phyloP scores from a whole-genome alignment of 352 stramenopile species.

The Phytophthora macrochlamydospora region DNA sequence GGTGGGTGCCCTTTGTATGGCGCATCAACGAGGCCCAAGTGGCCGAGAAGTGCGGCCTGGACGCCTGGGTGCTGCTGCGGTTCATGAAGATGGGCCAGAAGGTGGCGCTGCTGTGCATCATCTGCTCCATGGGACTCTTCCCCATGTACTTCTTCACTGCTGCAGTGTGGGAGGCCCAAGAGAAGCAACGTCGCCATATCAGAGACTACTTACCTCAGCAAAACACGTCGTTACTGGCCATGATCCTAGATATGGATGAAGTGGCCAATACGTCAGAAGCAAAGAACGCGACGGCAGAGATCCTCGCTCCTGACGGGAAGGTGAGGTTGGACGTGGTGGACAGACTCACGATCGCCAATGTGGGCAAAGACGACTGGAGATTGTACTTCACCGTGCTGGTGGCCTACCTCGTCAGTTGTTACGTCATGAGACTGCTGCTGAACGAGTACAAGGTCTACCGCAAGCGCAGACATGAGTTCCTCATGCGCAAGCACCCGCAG shows the following conservation, averaged over 20 bases:
- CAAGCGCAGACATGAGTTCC: conserved; percentile 67
- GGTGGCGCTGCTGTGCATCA: conserved; percentile 57
- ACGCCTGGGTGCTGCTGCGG: conserved; percentile 77
- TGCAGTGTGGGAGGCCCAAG: conserved; percentile 35
- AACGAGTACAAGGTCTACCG: conserved; percentile 67
- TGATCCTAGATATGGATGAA: conserved; percentile 29
- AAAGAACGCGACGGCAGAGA: conserved; percentile 16
- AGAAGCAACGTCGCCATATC: conserved; percentile 32
- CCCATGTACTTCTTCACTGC: conserved; percentile 67
- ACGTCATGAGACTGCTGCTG: conserved; percentile 61
- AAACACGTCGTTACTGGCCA: conserved; percentile 8
- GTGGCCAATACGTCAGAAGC: conserved; percentile 4
- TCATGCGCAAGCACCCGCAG: conserved; percentile 57
- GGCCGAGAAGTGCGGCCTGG: conserved; percentile 64
- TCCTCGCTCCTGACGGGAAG: conserved; percentile 29
- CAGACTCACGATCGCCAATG: conserved; percentile 71
- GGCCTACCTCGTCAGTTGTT: conserved; percentile 53
- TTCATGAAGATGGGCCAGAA: conserved; percentile 78
- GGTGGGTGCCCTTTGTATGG: conserved; percentile 73
- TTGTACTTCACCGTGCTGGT: conserved; percentile 65
- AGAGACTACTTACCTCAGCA: conserved; percentile 20
- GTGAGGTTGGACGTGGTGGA: conserved; percentile 67
- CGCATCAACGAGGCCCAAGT: conserved; percentile 59
- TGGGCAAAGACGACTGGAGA: conserved; percentile 63
- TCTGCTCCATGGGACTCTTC: conserved; percentile 68